Evolutionary conservation across 768 basidiomycete genomes (phyloP), one percentile per base, ranked within the genome.

Genomic region (Mycena venus): DNA sequence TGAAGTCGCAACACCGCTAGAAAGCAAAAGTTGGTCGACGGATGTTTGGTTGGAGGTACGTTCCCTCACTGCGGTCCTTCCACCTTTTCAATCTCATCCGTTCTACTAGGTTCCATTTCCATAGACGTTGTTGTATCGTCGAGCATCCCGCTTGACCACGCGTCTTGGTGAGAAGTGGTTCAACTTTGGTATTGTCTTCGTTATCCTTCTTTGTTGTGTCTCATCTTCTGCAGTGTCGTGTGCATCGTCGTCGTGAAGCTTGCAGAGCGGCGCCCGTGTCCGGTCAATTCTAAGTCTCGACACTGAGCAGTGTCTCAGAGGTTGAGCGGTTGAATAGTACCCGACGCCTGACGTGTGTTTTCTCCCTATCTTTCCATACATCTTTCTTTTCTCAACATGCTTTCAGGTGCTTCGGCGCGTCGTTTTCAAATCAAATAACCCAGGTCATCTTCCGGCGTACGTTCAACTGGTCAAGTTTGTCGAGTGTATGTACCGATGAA

Each of bases 341-440:
- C 23, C 31, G 51, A 49, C 23, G 12, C 4, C 21, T 29, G 70
- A 62, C 15, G 62, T 64, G 29, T 40, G 70, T 64, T 21, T 12
- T 44, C 9, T 25, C 32, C 36, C 11, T n/a, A n/a, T n/a, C 15
- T 17, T n/a, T 10, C n/a, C 27, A 21, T 61, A 12, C 23, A 9
- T 61, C 25, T 0, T 21, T 11, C 27, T n/a, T 40, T 53, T 23
- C 56, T 32, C 21, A 15, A 59, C 25, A 21, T 32, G 7, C 53
- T 38, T 25, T 25, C 7, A 29, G n/a, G 29, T 21, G n/a, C n/a
- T 67, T 14, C 47, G n/a, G 64, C 36, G 25, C 25, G 47, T 61
- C 38, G 14, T 51, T 58, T 55, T 59, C 68, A 74, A 74, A 74
- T 74, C 55, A 74, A 73, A 69, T 74, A 65, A 64, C 67, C 73